phyloP scores from a whole-genome alignment of 140 eudicot genomes.

The Erigeron philadelphicus region DNA sequence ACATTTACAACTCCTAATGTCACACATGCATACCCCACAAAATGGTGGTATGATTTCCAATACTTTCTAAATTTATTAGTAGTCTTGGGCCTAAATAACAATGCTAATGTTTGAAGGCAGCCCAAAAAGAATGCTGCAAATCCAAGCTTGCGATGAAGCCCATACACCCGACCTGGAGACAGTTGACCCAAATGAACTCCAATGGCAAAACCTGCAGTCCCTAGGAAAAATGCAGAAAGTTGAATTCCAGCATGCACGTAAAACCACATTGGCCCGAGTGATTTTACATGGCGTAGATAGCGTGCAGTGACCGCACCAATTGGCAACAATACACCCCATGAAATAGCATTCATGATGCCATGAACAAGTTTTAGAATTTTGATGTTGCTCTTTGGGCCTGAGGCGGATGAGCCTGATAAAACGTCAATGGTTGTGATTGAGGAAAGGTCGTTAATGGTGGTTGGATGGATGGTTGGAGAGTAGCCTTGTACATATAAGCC shows the following conservation, averaged over 20 bases:
- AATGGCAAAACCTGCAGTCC: conserved; percentile 64
- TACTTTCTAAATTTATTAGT: conserved; percentile 77
- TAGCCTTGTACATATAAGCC: conserved; percentile 97
- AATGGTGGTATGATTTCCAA: conserved; percentile 98
- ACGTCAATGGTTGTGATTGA: conserved; percentile 64
- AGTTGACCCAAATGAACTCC: conserved; percentile 69
- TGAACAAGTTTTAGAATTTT: conserved; percentile 53
- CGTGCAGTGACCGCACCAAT: conserved; percentile 66
- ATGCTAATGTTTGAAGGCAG: conserved; percentile 74
- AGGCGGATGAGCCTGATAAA: conserved; percentile 48
- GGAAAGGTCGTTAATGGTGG: conserved; percentile 62
- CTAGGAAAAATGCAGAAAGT: conserved; percentile 51
- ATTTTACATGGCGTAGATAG: conserved; percentile 59
- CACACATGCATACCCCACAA: conserved; percentile 92
- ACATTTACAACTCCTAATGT: conserved; percentile 86
- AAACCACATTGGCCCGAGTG: conserved; percentile 77
- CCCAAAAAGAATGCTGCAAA: conserved; percentile 68
- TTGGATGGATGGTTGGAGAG: conserved; percentile 90
- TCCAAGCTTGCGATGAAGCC: conserved; percentile 78
- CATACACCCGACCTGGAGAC: conserved; percentile 65
- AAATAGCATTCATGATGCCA: conserved; percentile 56
- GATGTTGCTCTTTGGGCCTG: conserved; percentile 33
- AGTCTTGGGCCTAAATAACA: conserved; percentile 78
- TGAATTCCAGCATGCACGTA: conserved; percentile 84
- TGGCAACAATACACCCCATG: conserved; percentile 88